Base-by-base conservation (phyloP, 371 early-diverging fungal genomes). In the Conidiobolus incongruus region DNA sequence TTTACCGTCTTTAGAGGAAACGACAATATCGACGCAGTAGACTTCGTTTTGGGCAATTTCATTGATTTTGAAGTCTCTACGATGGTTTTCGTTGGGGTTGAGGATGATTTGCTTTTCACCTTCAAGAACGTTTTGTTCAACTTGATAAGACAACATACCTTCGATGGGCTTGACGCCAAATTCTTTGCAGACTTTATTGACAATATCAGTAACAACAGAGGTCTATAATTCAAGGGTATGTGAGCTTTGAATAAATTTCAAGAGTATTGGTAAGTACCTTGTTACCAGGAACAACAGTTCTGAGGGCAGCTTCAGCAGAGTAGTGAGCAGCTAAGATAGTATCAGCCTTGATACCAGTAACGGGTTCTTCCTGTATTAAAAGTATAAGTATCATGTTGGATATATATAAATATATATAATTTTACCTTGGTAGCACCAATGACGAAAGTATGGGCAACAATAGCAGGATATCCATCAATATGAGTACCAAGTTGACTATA, bases 91-190 rank as follows among this genome's bases (percentile, higher is more conserved):
- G 41, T 66, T 66, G 34, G 93, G 93, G 70, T 85, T 87, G 45
- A 87, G 63, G 57, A 89, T 83, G 65, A 94, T 89, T 59, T 68
- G 72, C 66, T 83, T 83, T 52, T 73, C 72, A 55, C 90, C 92
- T 59, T 87, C 89, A 44, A 92, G 65, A 52, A 71, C 67, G 63
- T 88, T 81, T 54, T 78, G 66, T 60, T 70, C 63, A 52, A 87
- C 71, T 64, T 87, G 79, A 67, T 84, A 72, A 42, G 84, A 79
- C 42, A 89, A 62, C 78, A 86, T 85, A 50, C 89, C 79, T 62
- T 94, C 89, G 35, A 90, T 76, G 45, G 88, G 72, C 68, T 75
- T 82, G 66, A 78, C 76, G 21, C 67, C 79, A 53, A 76, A 92
- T 40, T 79, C 76, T 28, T 66, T 60, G 16, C 80, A 72, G 46